These are phyloP conservation scores for Fusarium secorum DNA, from an alignment of 2,329 filamentous ascomycete species.

Conservation along the genomic window DNA sequence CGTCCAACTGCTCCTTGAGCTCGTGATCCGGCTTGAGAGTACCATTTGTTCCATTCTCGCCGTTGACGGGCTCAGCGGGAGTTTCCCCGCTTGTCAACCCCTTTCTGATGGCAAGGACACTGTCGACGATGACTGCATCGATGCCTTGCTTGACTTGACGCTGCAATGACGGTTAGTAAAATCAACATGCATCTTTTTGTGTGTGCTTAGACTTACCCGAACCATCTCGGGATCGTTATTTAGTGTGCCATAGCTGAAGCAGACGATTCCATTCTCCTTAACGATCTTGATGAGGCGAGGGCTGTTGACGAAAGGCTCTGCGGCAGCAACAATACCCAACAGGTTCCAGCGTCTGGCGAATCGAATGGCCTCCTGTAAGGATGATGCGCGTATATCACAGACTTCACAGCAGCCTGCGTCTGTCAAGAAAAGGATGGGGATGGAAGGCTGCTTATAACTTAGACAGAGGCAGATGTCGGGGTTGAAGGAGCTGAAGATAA, in stretches of 20 bases:
- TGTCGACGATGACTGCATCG: slow-evolving; percentile 97
- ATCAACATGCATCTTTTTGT: neutral
- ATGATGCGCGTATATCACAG: slow-evolving; percentile 88
- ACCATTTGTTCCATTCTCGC: slow-evolving; percentile 20
- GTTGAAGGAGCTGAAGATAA: slow-evolving; percentile 98
- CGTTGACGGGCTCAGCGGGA: slow-evolving; percentile 19
- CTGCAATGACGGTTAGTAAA: slow-evolving; percentile 52
- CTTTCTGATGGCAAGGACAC: slow-evolving; percentile 89
- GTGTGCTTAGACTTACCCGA: slow-evolving; percentile 65
- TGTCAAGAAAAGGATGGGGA: slow-evolving; percentile 92
- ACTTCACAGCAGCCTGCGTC: slow-evolving; percentile 85
- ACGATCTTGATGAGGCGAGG: slow-evolving; percentile 90
- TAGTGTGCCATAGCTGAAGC: slow-evolving; percentile 88
- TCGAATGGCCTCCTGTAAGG: slow-evolving; percentile 91
- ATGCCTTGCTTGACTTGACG: slow-evolving; percentile 94
- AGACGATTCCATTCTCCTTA: slow-evolving; percentile 92
- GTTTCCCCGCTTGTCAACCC: slow-evolving; percentile 69
- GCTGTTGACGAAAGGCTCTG: slow-evolving; percentile 86
- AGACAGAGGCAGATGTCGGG: slow-evolving; percentile 94
- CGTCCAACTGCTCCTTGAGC: slow-evolving; percentile 35
- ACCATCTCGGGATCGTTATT: slow-evolving; percentile 91
- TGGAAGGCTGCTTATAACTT: slow-evolving; percentile 96
- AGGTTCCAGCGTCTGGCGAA: slow-evolving; percentile 96
- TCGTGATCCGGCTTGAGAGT: slow-evolving; percentile 19
- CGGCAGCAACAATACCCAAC: slow-evolving; percentile 88